Conservation (phyloP, 1,284 basidiomycete genomes). For the Rhodotorula sp. region DNA sequence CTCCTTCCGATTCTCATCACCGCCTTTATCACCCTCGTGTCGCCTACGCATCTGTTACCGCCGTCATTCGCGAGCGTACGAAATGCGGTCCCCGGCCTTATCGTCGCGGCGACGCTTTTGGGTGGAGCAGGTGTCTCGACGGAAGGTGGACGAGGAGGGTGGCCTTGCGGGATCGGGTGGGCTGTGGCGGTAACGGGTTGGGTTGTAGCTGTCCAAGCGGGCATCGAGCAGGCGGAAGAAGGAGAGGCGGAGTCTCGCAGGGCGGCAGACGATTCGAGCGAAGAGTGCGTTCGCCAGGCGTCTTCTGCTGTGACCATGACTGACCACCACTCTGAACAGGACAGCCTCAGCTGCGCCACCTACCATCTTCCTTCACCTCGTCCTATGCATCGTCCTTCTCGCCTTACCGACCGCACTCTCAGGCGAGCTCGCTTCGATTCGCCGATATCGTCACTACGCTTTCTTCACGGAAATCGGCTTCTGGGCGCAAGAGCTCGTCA, state of each 20-base stretch:
- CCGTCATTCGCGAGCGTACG: no score
- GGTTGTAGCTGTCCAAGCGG: neutral
- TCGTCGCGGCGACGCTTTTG: neutral
- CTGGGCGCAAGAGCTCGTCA: neutral
- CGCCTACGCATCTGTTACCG: neutral
- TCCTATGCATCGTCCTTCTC: neutral
- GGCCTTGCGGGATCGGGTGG: neutral
- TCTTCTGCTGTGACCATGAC: neutral
- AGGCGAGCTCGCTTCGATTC: neutral
- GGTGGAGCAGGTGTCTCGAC: neutral
- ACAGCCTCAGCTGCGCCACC: no score
- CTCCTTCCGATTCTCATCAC: neutral
- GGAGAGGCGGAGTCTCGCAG: neutral
- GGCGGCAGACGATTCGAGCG: neutral
- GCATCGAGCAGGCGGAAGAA: no score
- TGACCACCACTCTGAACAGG: neutral
- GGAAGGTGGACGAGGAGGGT: neutral
- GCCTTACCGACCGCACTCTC: neutral
- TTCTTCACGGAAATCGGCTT: conserved; percentile 9
- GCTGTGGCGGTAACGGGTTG: neutral
- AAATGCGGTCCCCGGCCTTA: no score
- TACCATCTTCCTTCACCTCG: neutral
- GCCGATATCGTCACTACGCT: neutral
- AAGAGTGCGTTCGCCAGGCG: neutral
- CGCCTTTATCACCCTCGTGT: neutral